Percentiles rank a stretch among this genome's conserved stretches.
Conservation (phyloP, 257 asterid genomes). For the Solanum chilense region DNA sequence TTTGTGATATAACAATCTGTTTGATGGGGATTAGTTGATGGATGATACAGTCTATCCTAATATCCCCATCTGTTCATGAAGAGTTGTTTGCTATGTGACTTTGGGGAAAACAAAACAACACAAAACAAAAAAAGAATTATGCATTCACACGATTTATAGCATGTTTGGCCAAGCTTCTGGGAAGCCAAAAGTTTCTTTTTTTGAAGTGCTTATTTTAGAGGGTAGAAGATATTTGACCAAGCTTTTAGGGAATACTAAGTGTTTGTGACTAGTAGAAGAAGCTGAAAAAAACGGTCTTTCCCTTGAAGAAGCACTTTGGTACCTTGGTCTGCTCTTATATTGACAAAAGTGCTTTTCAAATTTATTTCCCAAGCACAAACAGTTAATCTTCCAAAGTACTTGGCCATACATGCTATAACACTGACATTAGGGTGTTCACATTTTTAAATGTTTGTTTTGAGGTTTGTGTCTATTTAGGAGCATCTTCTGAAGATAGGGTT, state of each 20-base stretch:
- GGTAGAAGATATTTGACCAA: not conserved
- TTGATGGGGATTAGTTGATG: not conserved
- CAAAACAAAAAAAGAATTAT: not conserved
- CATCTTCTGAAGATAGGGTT: not conserved
- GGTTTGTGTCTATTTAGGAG: not conserved
- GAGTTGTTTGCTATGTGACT: not conserved
- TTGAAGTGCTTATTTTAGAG: not conserved
- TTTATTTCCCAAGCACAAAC: not conserved
- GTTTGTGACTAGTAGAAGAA: not conserved
- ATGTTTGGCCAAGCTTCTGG: not conserved
- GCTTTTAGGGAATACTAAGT: not conserved
- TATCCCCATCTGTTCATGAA: not conserved
- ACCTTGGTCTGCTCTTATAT: not conserved
- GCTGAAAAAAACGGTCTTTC: not conserved
- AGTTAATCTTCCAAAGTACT: not conserved
- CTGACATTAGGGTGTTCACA: not conserved
- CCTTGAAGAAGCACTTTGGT: not conserved
- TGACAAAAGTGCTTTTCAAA: not conserved
- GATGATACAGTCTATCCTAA: not conserved
- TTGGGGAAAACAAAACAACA: not conserved
- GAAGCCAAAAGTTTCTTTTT: not conserved
- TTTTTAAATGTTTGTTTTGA: not conserved
- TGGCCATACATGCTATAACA: not conserved
- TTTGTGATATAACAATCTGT: not conserved
- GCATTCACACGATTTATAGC: not conserved